Conservation (phyloP, 2,329 filamentous ascomycete genomes). For the Lecanicillium sp. region DNA sequence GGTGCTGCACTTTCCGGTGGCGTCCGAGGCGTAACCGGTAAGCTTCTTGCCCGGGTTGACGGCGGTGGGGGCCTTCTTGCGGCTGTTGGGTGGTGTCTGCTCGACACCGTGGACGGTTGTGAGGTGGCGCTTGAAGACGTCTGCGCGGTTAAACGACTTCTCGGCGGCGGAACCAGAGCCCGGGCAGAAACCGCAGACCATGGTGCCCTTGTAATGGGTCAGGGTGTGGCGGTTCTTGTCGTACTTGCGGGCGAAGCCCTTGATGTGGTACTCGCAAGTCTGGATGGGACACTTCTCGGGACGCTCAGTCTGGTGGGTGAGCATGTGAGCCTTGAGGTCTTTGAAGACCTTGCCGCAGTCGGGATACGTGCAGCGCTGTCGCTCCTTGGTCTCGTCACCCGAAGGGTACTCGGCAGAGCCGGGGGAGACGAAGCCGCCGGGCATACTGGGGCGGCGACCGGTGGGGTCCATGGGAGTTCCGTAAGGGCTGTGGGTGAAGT, state of each 20-base stretch:
- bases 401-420: conserved; percentile 54
- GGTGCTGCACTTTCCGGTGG: conserved; percentile 91
- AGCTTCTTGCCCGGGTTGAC: conserved; percentile 54
- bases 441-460: conserved; percentile 60
- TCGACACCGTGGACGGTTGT: conserved; percentile 89
- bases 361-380: conserved; percentile 69
- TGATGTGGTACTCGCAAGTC: conserved; percentile 85
- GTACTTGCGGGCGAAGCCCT: conserved; percentile 92
- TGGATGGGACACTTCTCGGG: conserved; percentile 92
- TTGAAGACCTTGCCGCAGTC: conserved; percentile 85
- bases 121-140: conserved; percentile 92
- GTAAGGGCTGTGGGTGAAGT: conserved; percentile 49
- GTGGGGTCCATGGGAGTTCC: conserved; percentile 37
- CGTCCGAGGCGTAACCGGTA: conserved; percentile 65
- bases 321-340: conserved; percentile 88
- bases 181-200: conserved; percentile 94
- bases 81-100: conserved; percentile 85
- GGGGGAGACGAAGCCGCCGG: conserved; percentile 60
- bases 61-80: conserved; percentile 55
- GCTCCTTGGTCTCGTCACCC: conserved; percentile 59
- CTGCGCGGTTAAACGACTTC: conserved; percentile 92
- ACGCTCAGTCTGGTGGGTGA: conserved; percentile 85
- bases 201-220: conserved; percentile 94
- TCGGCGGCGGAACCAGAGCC: conserved; percentile 82
- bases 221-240: conserved; percentile 93